Evolutionary conservation across 805 yeast species (phyloP), one percentile per base, ranked within the genome.

Genomic region (Candida loeiensis): DNA sequence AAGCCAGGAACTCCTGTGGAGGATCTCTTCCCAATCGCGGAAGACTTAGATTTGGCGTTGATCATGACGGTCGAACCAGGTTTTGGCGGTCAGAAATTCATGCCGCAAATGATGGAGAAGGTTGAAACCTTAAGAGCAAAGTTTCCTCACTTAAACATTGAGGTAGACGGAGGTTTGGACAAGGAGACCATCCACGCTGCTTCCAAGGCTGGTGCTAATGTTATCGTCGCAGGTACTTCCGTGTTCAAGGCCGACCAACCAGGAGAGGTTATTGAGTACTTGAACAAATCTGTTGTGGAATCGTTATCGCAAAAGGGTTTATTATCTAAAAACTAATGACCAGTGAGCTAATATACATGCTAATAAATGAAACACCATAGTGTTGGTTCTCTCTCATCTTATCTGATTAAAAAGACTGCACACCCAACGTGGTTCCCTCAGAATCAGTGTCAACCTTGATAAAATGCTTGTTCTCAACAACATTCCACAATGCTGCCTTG

Each of bases 1-100:
- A 91, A 91, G 64, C 99, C 99, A 42, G 85, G 83, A 30, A 93
- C 99, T 1, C 79, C 90, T 0, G 93, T 86, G 16, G 93, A 84
- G 43, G 95, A 78, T 2, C 73, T 90, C 31, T 80, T 71, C 53
- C 90, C 86, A 20, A 66, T 86, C 45, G 91, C 82, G 18, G 82
- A 82, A 35, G 69, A 77, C 41, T 71, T 91, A 50, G 98, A 93
- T 61, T 87, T 91, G 96, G 90, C 87, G n/a, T 73, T 93, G 43
- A 83, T 93, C 31, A 93, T 91, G 98, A 93, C 99, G 2, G 98
- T 93, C 25, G 99, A 93, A 67, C 99, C 99, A 11, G 99, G 99
- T 0, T 91, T 93, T 60, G 99, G 99, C 16, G 99, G 99, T 34
- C 99, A 93, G 67, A 85, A 84, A 62, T 93, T 93, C 71, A 89